Base-by-base conservation (phyloP, 2,329 filamentous ascomycete genomes). In the Trichoderma cornu-damae region DNA sequence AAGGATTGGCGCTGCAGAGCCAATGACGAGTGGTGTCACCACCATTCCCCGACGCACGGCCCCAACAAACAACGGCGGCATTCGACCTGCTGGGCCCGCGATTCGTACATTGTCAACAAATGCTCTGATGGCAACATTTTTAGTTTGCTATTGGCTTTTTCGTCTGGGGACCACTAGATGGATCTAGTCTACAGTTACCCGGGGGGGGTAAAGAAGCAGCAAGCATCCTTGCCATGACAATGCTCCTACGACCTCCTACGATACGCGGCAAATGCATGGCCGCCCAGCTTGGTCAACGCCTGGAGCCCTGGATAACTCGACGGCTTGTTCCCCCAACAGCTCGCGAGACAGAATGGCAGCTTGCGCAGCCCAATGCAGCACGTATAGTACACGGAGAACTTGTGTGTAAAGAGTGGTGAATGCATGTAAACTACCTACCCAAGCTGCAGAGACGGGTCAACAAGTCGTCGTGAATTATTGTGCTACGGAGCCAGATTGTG, bases 21-120 rank as follows among this genome's bases (percentile, higher is more conserved):
- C 51, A 46, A 47, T 32, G 20, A 46, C n/a, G 9, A 22, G 44
- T 26, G 32, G 44, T 56, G 28, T 42, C 26, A 43, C 44, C 34
- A 20, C 24, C 52, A 22, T 55, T n/a, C n/a, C 42, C 32, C 42
- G 24, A 22, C 30, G 42, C 43, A 35, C 34, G 35, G 35, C 28
- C 53, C 53, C 53, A 56, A 48, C 53, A 56, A 56, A 56, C 35
- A 40, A n/a, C 32, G 24, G 42, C 43, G 43, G 52, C 52, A 48
- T 34, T 38, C 37, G 52, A 22, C 32, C 30, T 56, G 24, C 52
- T 47, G 28, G 53, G 26, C 43, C 24, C 42, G 46, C 47, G 53
- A 42, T 42, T 46, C 42, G 30, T 28, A n/a, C n/a, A n/a, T n/a
- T 30, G 30, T 35, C 40, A 32, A 43, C 18, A 24, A 52, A 32